These are phyloP conservation scores for Leccinum longicurvipes DNA, from an alignment of 768 basidiomycete genomes.

Conservation along the genomic window DNA sequence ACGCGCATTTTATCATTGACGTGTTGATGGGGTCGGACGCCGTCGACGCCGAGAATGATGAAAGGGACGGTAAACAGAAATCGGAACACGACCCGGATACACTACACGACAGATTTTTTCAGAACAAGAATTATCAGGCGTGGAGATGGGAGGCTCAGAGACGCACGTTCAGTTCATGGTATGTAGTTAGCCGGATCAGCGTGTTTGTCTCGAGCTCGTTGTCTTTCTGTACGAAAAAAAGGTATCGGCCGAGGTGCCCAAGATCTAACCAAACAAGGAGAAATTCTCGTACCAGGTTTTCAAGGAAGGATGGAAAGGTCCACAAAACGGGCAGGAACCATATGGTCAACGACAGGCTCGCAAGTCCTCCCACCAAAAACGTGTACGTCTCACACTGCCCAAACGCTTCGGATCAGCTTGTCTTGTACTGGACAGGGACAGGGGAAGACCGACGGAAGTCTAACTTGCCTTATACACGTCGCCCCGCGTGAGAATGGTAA, in stretches of 20 bases:
- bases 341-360: conserved; percentile 65
- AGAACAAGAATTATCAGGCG: background rate
- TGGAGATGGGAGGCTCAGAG: background rate
- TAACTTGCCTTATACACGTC: conserved; percentile 56
- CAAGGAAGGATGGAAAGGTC: conserved; percentile 64
- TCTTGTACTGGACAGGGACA: background rate
- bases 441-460: background rate
- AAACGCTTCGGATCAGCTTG: conserved; percentile 10
- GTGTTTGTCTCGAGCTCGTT: conserved; percentile 64
- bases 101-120: conserved; percentile 37
- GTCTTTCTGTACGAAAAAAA: conserved; percentile 38
- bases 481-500: conserved; percentile 59
- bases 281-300: conserved; percentile 45
- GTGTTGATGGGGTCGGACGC: conserved; percentile 55
- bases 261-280: background rate
- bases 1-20: conserved; percentile 60
- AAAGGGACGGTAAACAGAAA: conserved; percentile 67
- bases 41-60: conserved; percentile 66
- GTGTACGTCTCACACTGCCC: conserved; percentile 65
- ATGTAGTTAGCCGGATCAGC: conserved; percentile 71
- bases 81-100: conserved; percentile 68
- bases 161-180: conserved; percentile 79
- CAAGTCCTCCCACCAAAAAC: conserved; percentile 66
- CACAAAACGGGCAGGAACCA: conserved; percentile 75
- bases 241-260: background rate